These are phyloP conservation scores for Cytospora mali DNA, from an alignment of 2,329 filamentous ascomycete species.

Conservation along the genomic window DNA sequence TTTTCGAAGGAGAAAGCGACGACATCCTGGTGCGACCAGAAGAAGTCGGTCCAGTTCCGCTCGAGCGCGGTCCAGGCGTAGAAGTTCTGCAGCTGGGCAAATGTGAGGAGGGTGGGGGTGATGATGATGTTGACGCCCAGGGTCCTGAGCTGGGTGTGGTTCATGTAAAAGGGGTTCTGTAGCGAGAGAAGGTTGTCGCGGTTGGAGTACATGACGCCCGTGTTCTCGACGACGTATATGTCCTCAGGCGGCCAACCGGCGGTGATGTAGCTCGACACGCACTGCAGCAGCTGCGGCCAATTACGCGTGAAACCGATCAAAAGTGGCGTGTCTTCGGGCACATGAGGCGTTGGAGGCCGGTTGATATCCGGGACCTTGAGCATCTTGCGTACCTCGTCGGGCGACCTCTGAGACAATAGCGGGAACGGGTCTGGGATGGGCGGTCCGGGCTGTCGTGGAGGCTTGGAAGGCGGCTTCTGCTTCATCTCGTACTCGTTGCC, in stretches of 20 bases:
- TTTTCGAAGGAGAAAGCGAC: constrained; percentile 48
- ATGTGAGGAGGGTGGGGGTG: constrained; percentile 53
- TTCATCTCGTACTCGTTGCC: constrained; percentile 24
- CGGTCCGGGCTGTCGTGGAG: constrained; percentile 32
- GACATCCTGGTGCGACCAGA: constrained; percentile 58
- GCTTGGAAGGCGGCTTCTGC: constrained; percentile 39
- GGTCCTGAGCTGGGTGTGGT: constrained; percentile 49
- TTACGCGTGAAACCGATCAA: constrained; percentile 58
- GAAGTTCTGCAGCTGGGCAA: constrained; percentile 59
- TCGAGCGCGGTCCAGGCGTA: constrained; percentile 49
- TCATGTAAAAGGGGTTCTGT: constrained; percentile 58
- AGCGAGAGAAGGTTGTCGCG: constrained; percentile 45
- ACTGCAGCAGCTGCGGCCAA: constrained; percentile 55
- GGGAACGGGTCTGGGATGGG: constrained; percentile 45
- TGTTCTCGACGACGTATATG: constrained; percentile 60
- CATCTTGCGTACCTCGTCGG: constrained; percentile 29
- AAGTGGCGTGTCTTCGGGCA: constrained; percentile 42
- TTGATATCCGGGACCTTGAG: constrained; percentile 36
- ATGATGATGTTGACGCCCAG: constrained; percentile 55
- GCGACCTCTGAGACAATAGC: constrained; percentile 37
- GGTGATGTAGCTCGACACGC: constrained; percentile 55
- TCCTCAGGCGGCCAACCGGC: constrained; percentile 57
- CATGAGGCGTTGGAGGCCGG: constrained; percentile 39
- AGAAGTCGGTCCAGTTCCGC: constrained; percentile 52
- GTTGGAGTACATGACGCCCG: constrained; percentile 54